Evolutionary conservation across 768 basidiomycete genomes (phyloP), one percentile per base, ranked within the genome.

Genomic region (Piloderma croceum): DNA sequence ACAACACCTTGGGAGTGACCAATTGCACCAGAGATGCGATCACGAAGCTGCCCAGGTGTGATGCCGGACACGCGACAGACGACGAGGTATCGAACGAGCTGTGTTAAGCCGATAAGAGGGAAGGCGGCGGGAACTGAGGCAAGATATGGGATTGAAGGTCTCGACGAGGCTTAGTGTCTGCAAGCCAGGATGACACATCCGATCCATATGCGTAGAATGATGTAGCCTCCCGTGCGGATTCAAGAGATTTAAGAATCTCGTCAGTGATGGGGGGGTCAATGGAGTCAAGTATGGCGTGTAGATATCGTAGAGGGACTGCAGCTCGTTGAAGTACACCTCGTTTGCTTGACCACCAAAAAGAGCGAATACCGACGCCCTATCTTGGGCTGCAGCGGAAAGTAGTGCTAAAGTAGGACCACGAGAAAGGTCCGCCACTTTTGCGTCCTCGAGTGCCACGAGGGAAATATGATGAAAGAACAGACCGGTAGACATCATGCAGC

Each of bases 291-390:
- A 94, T 9, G 92, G 84, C 47, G 71, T 78, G 73, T 99, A 98
- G 45, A 79, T 86, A 64, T 96, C 85, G 64, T 88, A 92, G 38
- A 98, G 81, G 36, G 72, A 68, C 67, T 94, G 88, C 15, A 99
- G 75, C 61, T 98, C 96, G 60, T 94, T 88, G 60, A 97, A 91
- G 69, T 98, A 99, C 44, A 94, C 87, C 58, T 98, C 96, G 63
- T 98, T 98, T 43, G 94, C 96, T 64, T 99, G 96, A 11, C 96
- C 96, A 38, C 94, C 94, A 58, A 99, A 99, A 29, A 99, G 70
- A 38, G 90, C 94, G 64, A 86, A 97, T 52, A 97, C 67, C 34
- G 75, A 85, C 39, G 78, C 83, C 32, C 81, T 74, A 34, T 77
- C 75, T n/a, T 70, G 59, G 34, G 64, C 54, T 24, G 78, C 77